Conservation (phyloP, 2,329 filamentous ascomycete genomes). For the Fusarium longipes region DNA sequence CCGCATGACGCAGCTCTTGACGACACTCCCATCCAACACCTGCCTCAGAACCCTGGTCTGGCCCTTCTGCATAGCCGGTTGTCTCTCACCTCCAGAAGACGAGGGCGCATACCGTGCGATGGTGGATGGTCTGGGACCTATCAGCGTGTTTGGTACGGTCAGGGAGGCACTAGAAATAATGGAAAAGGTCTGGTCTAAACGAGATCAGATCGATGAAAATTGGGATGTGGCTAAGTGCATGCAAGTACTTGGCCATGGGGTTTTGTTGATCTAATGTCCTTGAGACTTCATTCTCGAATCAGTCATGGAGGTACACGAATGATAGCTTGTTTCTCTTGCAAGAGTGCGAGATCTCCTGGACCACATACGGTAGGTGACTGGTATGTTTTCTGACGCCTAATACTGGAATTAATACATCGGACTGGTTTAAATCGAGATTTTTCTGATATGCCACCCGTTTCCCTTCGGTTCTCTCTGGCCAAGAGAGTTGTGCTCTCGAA, state of each 20-base stretch:
- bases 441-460: neutral
- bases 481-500: neutral
- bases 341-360: neutral
- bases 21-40: constrained; percentile 46
- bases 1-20: constrained; percentile 52
- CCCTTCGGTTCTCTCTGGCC: neutral
- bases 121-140: constrained; percentile 54
- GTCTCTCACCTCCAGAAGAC: constrained; percentile 53
- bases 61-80: constrained; percentile 58
- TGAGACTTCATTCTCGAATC: neutral
- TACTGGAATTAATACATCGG: neutral
- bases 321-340: neutral
- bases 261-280: constrained; percentile 54
- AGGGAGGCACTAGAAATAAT: constrained; percentile 58
- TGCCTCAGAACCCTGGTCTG: constrained; percentile 54
- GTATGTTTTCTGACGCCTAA: neutral
- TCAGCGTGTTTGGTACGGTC: constrained; percentile 60
- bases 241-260: constrained; percentile 54
- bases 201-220: constrained; percentile 54
- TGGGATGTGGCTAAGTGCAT: constrained; percentile 60
- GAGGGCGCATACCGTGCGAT: constrained; percentile 58
- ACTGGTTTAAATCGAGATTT: neutral
- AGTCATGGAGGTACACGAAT: neutral
- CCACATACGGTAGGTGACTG: neutral
- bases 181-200: constrained; percentile 59